Evolutionary conservation across 202 grass and related monocot species (phyloP).

Genomic region (Carex arenaria): DNA sequence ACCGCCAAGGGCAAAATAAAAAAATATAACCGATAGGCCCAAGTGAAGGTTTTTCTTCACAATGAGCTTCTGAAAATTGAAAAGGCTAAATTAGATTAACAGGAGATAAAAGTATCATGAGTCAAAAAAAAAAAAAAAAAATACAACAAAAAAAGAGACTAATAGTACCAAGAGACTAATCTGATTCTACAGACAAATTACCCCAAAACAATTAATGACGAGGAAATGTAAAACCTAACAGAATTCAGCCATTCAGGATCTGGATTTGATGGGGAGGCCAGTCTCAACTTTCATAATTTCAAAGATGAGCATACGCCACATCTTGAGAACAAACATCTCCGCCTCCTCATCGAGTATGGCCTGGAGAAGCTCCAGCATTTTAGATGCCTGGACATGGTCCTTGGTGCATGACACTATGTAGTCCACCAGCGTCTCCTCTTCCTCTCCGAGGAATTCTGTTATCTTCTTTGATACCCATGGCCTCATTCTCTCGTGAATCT

Average conservation of each 20-base stretch:
- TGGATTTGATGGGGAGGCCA: slow-evolving; percentile 47
- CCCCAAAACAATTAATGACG: slow-evolving; percentile 16
- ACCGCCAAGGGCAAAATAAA: neutral
- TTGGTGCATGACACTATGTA: slow-evolving; percentile 94
- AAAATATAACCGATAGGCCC: neutral
- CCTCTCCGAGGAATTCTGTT: slow-evolving; percentile 92
- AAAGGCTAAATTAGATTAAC: slow-evolving; percentile 1
- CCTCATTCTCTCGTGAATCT: slow-evolving; percentile 90
- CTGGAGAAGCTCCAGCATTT: slow-evolving; percentile 88
- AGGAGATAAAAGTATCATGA: neutral
- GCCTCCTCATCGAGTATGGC: slow-evolving; percentile 90
- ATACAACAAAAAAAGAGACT: neutral
- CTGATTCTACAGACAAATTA: slow-evolving; percentile 29
- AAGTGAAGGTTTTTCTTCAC: neutral
- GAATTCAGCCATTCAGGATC: slow-evolving; percentile 26
- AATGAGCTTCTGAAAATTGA: neutral
- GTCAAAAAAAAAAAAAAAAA: neutral
- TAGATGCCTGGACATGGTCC: slow-evolving; percentile 82
- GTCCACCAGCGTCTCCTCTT: slow-evolving; percentile 92
- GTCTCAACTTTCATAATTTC: slow-evolving; percentile 96
- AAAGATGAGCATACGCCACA: slow-evolving; percentile 99
- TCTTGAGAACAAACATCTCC: slow-evolving; percentile 99
- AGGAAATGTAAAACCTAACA: slow-evolving; percentile 31
- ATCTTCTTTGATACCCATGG: slow-evolving; percentile 99
- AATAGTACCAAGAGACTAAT: slow-evolving; percentile 12